phyloP scores from a whole-genome alignment of 495 filamentous ascomycete species.

The Penicillium cosmopolitanum region DNA sequence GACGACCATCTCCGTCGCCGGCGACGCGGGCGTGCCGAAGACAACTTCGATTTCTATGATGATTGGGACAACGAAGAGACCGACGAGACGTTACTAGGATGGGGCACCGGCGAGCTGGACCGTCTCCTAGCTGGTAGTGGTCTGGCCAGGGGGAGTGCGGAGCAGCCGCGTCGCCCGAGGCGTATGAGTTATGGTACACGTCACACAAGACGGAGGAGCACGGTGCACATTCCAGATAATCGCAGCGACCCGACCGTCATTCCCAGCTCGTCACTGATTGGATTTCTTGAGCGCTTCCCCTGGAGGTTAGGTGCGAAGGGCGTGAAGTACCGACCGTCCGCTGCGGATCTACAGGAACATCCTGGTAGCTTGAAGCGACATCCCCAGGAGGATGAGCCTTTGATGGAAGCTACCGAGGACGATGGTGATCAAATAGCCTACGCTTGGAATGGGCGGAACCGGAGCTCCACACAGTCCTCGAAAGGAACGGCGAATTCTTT shows the following conservation, averaged over 20 bases:
- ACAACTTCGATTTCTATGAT: constrained; percentile 96
- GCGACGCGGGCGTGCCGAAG: constrained; percentile 71
- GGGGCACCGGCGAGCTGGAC: constrained; percentile 86
- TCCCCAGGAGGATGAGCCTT: constrained; percentile 66
- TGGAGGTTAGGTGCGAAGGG: constrained; percentile 82
- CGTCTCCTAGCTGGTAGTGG: constrained; percentile 79
- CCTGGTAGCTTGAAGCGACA: constrained; percentile 59
- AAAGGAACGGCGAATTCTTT: constrained; percentile 85
- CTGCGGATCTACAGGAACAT: constrained; percentile 89
- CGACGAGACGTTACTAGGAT: constrained; percentile 66
- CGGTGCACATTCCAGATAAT: constrained; percentile 59
- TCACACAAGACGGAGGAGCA: constrained; percentile 65
- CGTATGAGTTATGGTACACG: constrained; percentile 90
- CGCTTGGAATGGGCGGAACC: constrained; percentile 57
- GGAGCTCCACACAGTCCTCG: constrained; percentile 82
- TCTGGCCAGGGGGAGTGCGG: constrained; percentile 45
- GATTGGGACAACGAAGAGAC: constrained; percentile 86
- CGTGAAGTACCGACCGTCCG: constrained; percentile 85
- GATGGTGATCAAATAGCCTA: constrained; percentile 28
- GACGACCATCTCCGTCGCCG: constrained; percentile 74
- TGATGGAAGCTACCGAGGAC: constrained; percentile 68
- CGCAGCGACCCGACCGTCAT: constrained; percentile 85
- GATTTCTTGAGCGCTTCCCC: constrained; percentile 81
- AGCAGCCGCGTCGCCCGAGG: constrained; percentile 73
- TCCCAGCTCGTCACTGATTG: constrained; percentile 81